phyloP scores from a whole-genome alignment of 345 rosid genomes.

The Syzygium jambos region DNA sequence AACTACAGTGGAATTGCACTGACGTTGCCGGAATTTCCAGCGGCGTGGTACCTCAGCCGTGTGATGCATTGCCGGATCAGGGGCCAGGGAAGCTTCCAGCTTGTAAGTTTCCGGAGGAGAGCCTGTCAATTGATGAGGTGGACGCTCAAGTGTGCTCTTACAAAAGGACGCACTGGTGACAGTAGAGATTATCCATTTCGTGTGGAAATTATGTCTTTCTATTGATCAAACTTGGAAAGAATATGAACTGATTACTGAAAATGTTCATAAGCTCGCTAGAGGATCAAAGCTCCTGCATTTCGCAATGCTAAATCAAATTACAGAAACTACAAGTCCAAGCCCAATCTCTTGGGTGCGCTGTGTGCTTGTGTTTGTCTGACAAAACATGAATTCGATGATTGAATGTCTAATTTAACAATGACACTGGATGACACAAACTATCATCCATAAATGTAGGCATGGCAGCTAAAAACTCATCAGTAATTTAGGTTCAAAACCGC shows the following conservation, averaged over 20 bases:
- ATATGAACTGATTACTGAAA: background rate
- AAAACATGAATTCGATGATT: background rate
- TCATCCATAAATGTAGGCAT: background rate
- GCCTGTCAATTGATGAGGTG: conserved; percentile 40
- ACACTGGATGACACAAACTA: background rate
- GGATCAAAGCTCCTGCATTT: background rate
- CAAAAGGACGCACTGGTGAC: conserved; percentile 19
- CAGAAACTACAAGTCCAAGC: background rate
- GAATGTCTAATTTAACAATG: background rate
- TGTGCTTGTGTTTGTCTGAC: background rate
- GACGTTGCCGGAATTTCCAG: conserved; percentile 50
- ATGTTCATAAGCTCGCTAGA: background rate
- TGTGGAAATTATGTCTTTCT: background rate
- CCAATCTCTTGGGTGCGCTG: background rate
- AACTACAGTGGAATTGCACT: conserved; percentile 77
- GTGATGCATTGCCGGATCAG: conserved; percentile 36
- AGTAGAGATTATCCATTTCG: background rate
- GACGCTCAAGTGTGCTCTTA: conserved; percentile 33
- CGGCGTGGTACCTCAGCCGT: conserved; percentile 52
- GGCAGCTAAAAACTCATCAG: background rate
- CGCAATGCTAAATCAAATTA: background rate
- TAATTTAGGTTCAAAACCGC: background rate
- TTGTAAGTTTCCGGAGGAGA: conserved; percentile 57
- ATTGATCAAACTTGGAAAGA: background rate
- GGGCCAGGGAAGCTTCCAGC: conserved; percentile 16